phyloP scores from a whole-genome alignment of 192 early-diverging fungal genomes.

The Gryganskiella cystojenkinii region DNA sequence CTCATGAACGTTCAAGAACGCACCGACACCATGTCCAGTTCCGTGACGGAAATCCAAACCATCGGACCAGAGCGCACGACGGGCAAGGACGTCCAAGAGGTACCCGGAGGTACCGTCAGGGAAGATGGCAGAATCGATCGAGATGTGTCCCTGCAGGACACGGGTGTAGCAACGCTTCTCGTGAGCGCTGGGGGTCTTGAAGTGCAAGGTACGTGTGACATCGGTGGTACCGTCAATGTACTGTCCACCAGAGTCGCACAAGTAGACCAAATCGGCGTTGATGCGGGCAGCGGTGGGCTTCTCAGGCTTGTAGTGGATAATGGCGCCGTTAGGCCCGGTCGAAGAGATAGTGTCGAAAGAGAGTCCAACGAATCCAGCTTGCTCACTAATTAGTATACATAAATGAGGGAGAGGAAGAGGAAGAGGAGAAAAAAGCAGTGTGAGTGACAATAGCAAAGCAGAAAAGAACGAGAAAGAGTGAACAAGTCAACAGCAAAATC shows the following conservation, averaged over 20 bases:
- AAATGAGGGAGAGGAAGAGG: neutral
- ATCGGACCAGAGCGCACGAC: constrained; percentile 87
- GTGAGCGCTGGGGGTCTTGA: constrained; percentile 81
- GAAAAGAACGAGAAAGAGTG: neutral
- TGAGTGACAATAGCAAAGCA: neutral
- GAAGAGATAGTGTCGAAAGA: constrained; percentile 97
- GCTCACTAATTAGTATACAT: constrained; percentile 52
- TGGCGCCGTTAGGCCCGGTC: constrained; percentile 93
- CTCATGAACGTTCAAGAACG: constrained; percentile 95
- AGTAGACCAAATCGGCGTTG: constrained; percentile 79
- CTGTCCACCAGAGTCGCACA: constrained; percentile 97
- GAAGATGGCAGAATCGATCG: constrained; percentile 88
- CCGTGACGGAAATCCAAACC: constrained; percentile 97
- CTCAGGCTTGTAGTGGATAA: constrained; percentile 97
- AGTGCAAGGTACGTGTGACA: constrained; percentile 93
- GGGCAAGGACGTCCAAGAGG: constrained; percentile 86
- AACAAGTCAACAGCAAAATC: neutral
- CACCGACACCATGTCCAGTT: constrained; percentile 97
- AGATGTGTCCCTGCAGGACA: constrained; percentile 98
- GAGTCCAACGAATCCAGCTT: constrained; percentile 86
- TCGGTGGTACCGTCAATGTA: constrained; percentile 97
- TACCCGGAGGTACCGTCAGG: constrained; percentile 89
- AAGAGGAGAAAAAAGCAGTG: neutral
- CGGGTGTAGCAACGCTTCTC: constrained; percentile 94
- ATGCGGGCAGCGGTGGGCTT: constrained; percentile 80